Evolutionary conservation across 2,329 filamentous ascomycete species (phyloP), one percentile per base, ranked within the genome.

Genomic region (Diaporthe sp.): DNA sequence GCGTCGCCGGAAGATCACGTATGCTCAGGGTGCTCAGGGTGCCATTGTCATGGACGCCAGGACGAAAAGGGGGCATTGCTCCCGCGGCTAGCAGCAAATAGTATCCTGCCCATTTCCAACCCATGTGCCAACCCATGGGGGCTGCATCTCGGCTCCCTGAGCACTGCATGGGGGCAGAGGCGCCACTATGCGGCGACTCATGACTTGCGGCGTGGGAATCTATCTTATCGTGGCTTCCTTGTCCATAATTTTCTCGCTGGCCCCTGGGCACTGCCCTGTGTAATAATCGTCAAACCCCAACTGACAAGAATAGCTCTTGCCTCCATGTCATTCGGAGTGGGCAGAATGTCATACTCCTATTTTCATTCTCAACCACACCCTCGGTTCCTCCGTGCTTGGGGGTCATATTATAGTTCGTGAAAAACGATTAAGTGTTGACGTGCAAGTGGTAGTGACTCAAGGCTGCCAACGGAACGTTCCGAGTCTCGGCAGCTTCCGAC

Each of bases 91-190:
- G 46, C 28, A 39, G 65, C 65, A 68, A 68, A 68, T 68, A 53
- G 65, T 42, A 12, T 17, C 34, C 34, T 39, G 49, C 65, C 34
- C 65, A 70, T 70, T 70, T 70, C 65, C 34, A 70, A 70, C 46
- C 65, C 65, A 55, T 70, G 65, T 55, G 65, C 65, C 9, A 70
- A 70, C 46, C 65, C 65, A 55, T 70, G 65, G 15, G 65, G 34
- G 28, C 55, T 25, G 13, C 37, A 70, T 70, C n/a, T 70, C 65
- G 65, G 65, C 65, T 70, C 65, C 49, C 65, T 55, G 65, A 70
- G 9, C 0, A 70, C n/a, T 55, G 49, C 62, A 68, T 68, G 28
- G 34, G 28, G 42, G 31, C 46, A 70, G 42, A 55, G 34, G 49
- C 22, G 49, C 34, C 49, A 42, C 49, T 8, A 42, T 70, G 65